Evolutionary conservation across 2,329 filamentous ascomycete species (phyloP).

Genomic region (Metarhizium guizhouense): DNA sequence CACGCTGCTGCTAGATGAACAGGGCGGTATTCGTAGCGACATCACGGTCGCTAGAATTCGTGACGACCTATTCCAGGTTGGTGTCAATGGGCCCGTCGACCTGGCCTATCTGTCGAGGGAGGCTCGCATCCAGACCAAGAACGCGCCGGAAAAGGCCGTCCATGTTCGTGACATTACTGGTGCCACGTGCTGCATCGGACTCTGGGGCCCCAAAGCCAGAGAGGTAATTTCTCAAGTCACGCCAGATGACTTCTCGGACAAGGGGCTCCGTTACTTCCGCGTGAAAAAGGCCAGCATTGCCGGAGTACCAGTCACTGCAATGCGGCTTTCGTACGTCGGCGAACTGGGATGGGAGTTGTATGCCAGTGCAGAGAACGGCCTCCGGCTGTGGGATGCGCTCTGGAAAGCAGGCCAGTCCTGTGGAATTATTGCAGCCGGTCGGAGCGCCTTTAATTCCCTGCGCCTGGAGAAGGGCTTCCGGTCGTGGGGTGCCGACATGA

Average conservation of each 20-base stretch:
- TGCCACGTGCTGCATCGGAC: slow-evolving; percentile 50
- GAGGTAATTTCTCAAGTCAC: slow-evolving; percentile 39
- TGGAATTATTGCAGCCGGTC: slow-evolving; percentile 49
- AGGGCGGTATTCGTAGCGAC: slow-evolving; percentile 47
- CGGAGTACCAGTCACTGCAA: slow-evolving; percentile 46
- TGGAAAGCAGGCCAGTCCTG: slow-evolving; percentile 44
- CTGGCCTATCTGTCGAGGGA: slow-evolving; percentile 44
- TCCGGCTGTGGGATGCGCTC: slow-evolving; percentile 48
- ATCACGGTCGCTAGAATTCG: slow-evolving; percentile 45
- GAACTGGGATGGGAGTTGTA: slow-evolving; percentile 56
- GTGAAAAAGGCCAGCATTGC: slow-evolving; percentile 39
- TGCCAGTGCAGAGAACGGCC: slow-evolving; percentile 48
- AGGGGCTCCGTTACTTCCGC: slow-evolving; percentile 39
- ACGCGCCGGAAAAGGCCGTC: slow-evolving; percentile 30
- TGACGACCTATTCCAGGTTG: slow-evolving; percentile 42
- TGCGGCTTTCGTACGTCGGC: slow-evolving; percentile 51
- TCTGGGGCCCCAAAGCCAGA: slow-evolving; percentile 50
- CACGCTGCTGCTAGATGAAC: slow-evolving; percentile 43
- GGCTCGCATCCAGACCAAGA: slow-evolving; percentile 37
- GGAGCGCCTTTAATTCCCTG: slow-evolving; percentile 47
- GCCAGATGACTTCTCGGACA: slow-evolving; percentile 34
- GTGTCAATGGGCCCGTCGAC: slow-evolving; percentile 46
- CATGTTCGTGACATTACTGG: slow-evolving; percentile 51
- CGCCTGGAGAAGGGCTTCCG: slow-evolving; percentile 52
- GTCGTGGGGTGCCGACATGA: slow-evolving; percentile 49